Evolutionary conservation across 2,329 filamentous ascomycete species (phyloP), one percentile per base, ranked within the genome.

Genomic region (Aureobasidium musti): DNA sequence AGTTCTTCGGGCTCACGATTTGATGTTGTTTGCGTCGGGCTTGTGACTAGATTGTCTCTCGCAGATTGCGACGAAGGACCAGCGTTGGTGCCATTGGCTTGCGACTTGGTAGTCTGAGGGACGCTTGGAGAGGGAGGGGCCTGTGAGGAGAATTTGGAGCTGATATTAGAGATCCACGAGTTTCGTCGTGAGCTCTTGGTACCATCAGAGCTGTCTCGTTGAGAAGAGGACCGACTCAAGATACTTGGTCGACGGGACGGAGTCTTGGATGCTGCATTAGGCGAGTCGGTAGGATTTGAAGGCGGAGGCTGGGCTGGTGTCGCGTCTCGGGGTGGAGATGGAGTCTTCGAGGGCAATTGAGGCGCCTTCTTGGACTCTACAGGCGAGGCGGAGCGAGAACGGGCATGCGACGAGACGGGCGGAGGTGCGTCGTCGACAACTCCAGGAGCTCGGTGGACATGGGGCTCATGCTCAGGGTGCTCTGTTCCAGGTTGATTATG

Each of bases 161-260:
- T 96, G 71, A 98, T 87, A 74, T 88, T 97, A 66, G 91, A 91
- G 74, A 98, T 93, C 95, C 95, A 99, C 17, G 93, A 97, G 69
- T 88, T 89, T 65, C 87, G 80, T 70, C 92, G 85, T 63, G 73
- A 74, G 14, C 70, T 67, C 65, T 71, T 75, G 19, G 61, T 67
- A 28, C 68, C 70, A 26, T 69, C 70, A 45, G 72, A 71, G 35
- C 73, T 63, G 10, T 54, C 68, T 45, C 76, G 79, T 39, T 80
- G 77, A 21, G 76, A 73, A 69, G 76, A 80, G 47, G 69, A 70
- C 66, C 81, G 79, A 70, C 73, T 74, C 35, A 82, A 75, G 67
- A 83, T 70, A 45, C 75, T 71, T 11, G 81, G 81, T 41, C 81
- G 77, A 70, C 66, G 47, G 2, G 60, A 50, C n/a, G 63, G 11